Evolutionary conservation across 2,329 filamentous ascomycete genomes (phyloP), one percentile per base, ranked within the genome.

Genomic region (Colletotrichum ledebouriae): DNA sequence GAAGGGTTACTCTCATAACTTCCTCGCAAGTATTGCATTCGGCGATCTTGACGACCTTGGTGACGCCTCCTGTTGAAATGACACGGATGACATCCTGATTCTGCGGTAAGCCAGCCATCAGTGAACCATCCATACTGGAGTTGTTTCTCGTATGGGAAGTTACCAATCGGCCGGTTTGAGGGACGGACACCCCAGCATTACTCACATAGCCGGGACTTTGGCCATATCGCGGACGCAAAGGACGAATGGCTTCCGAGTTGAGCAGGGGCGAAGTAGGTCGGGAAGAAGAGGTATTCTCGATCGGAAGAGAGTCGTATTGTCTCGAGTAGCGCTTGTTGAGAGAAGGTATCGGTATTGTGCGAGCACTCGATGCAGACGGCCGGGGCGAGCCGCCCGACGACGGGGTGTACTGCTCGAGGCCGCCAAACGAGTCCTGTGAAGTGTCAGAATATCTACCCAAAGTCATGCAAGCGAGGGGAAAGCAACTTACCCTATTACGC

Each of bases 1-100:
- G 89, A 50, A 98, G 82, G 0, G 96, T 97, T 69, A 93, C 92
- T 52, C 94, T 87, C 84, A 98, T 95, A 59, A 98, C 93, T 73
- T 98, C 94, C 75, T 98, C 96, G 69, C 94, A 92, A 5, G 92
- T 96, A 76, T 90, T 94, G 85, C 94, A 98, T 72, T 93, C 92
- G 71, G 94, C 92, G 72, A 98, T 94, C 78, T 96, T 96, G 75
- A 99, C 90, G 25, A 98, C 94, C 76, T 97, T 97, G 55, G 94
- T 97, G 70, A 94, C 90, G 59, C 94, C 96, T 70, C 90, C 93
- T 56, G 94, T 96, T 72, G 93, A 97, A 76, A 98, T 97, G 73
- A 98, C 94, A 71, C 94, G 89, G 71, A 98, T 97, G 69, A 97
- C 89, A 68, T 94, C 92, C 78, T 97, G 94, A 79, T 94, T 93